Conservation (phyloP, 495 filamentous ascomycete species). For the Daldinia childiae region DNA sequence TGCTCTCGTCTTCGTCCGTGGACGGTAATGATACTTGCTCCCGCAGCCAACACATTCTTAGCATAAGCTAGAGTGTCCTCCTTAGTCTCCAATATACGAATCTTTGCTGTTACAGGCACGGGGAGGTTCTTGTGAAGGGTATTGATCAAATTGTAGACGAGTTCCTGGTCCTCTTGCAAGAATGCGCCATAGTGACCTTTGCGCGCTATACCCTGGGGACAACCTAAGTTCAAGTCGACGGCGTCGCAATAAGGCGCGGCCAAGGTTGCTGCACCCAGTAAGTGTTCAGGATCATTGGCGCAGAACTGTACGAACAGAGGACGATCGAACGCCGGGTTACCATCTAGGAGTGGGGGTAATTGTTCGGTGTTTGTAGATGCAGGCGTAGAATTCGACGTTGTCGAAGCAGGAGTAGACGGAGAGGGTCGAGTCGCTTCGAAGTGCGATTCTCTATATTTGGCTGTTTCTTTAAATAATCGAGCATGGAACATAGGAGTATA, state of each 20-base stretch:
- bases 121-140: slow-evolving; percentile 75
- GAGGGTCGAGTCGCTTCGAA: slow-evolving; percentile 71
- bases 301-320: slow-evolving; percentile 98
- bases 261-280: slow-evolving; percentile 77
- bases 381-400: slow-evolving; percentile 36
- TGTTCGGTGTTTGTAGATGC: slow-evolving; percentile 11
- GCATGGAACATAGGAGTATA: slow-evolving; percentile 98
- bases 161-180: slow-evolving; percentile 88
- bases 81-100: slow-evolving; percentile 85
- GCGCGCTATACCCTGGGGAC: slow-evolving; percentile 93
- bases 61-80: slow-evolving; percentile 92
- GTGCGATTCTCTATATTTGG: slow-evolving; percentile 76
- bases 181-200: slow-evolving; percentile 94
- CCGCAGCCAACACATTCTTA: slow-evolving; percentile 83
- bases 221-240: slow-evolving; percentile 97
- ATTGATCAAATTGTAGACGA: slow-evolving; percentile 82
- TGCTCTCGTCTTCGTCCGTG: slow-evolving; percentile 91
- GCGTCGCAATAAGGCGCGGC: slow-evolving; percentile 90
- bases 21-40: slow-evolving; percentile 90
- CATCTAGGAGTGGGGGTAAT: slow-evolving; percentile 72
- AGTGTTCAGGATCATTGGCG: slow-evolving; percentile 81
- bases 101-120: slow-evolving; percentile 93
- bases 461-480: slow-evolving; percentile 77
- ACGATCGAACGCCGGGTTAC: slow-evolving; percentile 81
- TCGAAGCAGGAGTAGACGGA: slow-evolving; percentile 18